phyloP scores from a whole-genome alignment of 2,329 filamentous ascomycete species.

The Pezicula carpinea region DNA sequence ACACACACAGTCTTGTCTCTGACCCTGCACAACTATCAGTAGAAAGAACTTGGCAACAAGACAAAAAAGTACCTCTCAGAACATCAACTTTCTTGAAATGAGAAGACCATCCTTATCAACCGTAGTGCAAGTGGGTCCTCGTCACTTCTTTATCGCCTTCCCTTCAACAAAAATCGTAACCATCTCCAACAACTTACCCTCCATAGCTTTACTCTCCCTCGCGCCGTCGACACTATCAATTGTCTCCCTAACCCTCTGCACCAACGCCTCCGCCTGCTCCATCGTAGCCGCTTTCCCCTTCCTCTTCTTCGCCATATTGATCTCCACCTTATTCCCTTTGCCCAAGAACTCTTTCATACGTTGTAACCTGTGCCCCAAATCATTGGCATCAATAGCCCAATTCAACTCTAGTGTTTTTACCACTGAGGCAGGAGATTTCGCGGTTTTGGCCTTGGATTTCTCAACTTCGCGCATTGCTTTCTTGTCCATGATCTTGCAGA shows the following conservation, averaged over 20 bases:
- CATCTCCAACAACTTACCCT: conserved; percentile 40
- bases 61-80: too few species aligned
- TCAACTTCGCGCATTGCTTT: conserved; percentile 41
- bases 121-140: too few species aligned
- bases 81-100: too few species aligned
- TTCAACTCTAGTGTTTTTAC: conserved; percentile 82
- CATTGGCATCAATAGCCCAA: conserved; percentile 77
- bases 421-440: conserved; percentile 36
- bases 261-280: conserved; percentile 56
- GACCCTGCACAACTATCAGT: too few species aligned
- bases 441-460: conserved; percentile 39
- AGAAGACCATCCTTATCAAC: too few species aligned
- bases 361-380: conserved; percentile 67
- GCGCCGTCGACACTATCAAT: conserved; percentile 30
- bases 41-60: too few species aligned
- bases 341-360: conserved; percentile 64
- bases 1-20: too few species aligned
- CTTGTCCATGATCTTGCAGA: conserved; percentile 69
- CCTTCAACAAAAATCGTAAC: conserved; percentile 42
- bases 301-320: conserved; percentile 65
- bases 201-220: conserved; percentile 39
- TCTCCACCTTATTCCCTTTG: conserved; percentile 71
- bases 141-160: conserved; percentile 6
- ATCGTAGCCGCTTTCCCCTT: conserved; percentile 53
- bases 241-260: conserved; percentile 43